A percentile compares a stretch with the other conserved stretches of the same genome.
Evolutionary conservation across 495 filamentous ascomycete species (phyloP).

Genomic region (Neurospora sp.): DNA sequence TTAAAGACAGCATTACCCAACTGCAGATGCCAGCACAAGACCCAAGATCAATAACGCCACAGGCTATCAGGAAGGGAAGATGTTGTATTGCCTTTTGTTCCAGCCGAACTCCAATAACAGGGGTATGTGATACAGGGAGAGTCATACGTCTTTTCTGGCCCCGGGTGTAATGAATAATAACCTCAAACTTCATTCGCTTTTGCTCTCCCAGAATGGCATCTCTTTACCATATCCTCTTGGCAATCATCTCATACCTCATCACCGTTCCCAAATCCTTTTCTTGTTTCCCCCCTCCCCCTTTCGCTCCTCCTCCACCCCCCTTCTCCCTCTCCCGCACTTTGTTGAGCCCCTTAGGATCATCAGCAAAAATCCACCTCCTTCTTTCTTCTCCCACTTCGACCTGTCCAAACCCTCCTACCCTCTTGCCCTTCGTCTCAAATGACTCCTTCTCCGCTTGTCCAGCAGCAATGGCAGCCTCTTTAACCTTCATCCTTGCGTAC

Average conservation of each 20-base stretch:
- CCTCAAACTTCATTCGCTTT: background rate
- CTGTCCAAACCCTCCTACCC: constrained; percentile 71
- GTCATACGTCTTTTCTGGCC: background rate
- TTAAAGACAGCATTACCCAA: background rate
- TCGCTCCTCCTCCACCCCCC: constrained; percentile 52
- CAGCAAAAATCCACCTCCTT: constrained; percentile 74
- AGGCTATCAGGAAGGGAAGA: background rate
- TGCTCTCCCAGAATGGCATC: too few species aligned
- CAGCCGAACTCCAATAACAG: background rate
- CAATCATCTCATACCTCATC: constrained; percentile 54
- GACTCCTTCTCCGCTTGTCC: constrained; percentile 42
- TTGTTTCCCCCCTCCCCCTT: constrained; percentile 87
- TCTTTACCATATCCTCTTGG: constrained; percentile 78
- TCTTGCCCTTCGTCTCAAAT: constrained; percentile 57
- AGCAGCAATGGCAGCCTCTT: constrained; percentile 42
- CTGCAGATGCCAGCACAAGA: background rate
- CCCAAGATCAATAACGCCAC: background rate
- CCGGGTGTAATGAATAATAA: background rate
- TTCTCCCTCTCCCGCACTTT: constrained; percentile 66
- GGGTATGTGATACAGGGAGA: background rate
- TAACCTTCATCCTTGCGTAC: constrained; percentile 68
- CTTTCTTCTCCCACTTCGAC: constrained; percentile 86
- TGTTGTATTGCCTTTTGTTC: background rate
- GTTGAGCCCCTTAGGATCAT: constrained; percentile 62
- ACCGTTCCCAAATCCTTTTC: constrained; percentile 15